Base-by-base conservation (phyloP, 306 rosid genomes). In the Vicia villosa region DNA sequence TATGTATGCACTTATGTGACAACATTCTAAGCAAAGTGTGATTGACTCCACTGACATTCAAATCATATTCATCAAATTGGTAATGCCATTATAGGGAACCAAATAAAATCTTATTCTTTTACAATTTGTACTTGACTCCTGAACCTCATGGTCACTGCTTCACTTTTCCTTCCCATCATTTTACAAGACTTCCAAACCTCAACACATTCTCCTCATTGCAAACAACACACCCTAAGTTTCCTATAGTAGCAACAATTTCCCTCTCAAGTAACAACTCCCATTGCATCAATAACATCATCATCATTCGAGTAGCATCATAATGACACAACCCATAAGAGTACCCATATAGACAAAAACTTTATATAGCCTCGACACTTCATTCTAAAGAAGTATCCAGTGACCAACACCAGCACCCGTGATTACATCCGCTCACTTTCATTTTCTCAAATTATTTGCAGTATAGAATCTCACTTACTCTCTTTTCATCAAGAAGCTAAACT, bases 401-500 rank as follows among this genome's bases (percentile, higher is more conserved):
- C 6, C 17, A 4, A 43, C 15, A 42, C 49, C 6, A 6, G 5
- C 17, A 14, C 49, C n/a, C 6, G 8, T 13, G 17, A n/a, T 12
- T 13, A 43, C 49, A 43, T 43, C 15, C 49, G 3, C 0, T 13
- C 49, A 13, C 47, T 42, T 42, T 42, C 6, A 42, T 12, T 3
- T 12, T 13, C 47, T 42, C 16, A 42, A 42, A 42, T 13, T 34
- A 34, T 34, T 34, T 34, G 38, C 9, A 7, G 10, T 7, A 34
- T 4, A 41, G 47, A 11, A 11, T 59, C 43, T 8, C 13, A 34
- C 45, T 32, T 34, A 37, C 20, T 61, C 16, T 34, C 10, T 17
- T 61, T 61, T 5, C 49, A 37, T 37, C 49, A 61, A 61, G 30
- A 61, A 37, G n/a, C 67, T 62, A 62, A 62, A 58, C 22, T 30